These are phyloP conservation scores for Fusarium algeriense DNA, from an alignment of 2,329 filamentous ascomycete genomes.

Conservation along the genomic window DNA sequence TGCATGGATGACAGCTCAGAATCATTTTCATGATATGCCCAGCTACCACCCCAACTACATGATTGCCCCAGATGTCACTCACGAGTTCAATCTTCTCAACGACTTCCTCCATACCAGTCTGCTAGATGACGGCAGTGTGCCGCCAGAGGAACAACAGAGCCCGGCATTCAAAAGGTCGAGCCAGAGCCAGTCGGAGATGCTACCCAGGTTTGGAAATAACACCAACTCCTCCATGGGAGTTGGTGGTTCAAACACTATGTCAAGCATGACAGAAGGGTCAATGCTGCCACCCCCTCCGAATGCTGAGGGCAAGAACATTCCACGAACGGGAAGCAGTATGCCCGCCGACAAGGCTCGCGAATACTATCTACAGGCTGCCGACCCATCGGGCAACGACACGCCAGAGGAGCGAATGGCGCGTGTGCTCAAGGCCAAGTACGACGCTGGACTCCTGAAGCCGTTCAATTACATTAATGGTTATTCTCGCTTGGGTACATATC, in stretches of 20 bases:
- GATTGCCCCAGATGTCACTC: conserved; percentile 91
- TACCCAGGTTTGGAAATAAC: conserved; percentile 63
- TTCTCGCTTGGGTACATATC: conserved; percentile 87
- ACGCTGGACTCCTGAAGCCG: conserved; percentile 91
- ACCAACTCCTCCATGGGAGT: conserved; percentile 39
- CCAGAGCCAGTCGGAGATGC: conserved; percentile 61
- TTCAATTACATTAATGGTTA: conserved; percentile 99
- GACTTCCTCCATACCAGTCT: conserved; percentile 95
- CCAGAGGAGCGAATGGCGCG: conserved; percentile 97
- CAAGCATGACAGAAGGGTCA: conserved; percentile 49
- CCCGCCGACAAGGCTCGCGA: conserved; percentile 82
- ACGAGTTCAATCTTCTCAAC: conserved; percentile 96
- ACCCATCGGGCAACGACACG: conserved; percentile 85
- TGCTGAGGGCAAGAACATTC: conserved; percentile 65
- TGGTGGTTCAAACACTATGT: conserved; percentile 38
- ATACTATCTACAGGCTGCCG: conserved; percentile 97
- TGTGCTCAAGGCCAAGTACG: conserved; percentile 93
- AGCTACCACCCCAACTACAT: conserved; percentile 94
- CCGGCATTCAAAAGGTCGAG: conserved; percentile 57
- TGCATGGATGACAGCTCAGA: conserved; percentile 84
- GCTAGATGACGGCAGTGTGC: conserved; percentile 82
- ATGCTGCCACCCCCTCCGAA: conserved; percentile 64
- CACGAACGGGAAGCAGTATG: conserved; percentile 70
- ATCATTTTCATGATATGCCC: conserved; percentile 87
- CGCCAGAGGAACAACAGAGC: conserved; percentile 73